Evolutionary conservation across 495 filamentous ascomycete genomes (phyloP).

Genomic region (Penicillium angulare): DNA sequence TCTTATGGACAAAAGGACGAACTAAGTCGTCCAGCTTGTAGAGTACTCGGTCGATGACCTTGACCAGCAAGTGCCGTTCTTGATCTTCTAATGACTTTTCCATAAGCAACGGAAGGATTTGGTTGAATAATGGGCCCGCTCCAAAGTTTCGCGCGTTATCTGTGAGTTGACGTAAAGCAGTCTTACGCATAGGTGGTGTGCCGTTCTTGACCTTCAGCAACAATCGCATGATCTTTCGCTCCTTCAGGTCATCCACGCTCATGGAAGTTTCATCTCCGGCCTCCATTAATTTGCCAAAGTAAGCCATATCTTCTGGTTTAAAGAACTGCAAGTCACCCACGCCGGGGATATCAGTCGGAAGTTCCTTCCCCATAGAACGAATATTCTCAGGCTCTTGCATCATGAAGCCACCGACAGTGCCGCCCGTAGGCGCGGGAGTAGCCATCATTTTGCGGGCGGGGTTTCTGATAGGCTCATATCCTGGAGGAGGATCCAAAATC

Average conservation of each 20-base stretch:
- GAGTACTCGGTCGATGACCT: conserved; percentile 97
- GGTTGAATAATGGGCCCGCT: conserved; percentile 92
- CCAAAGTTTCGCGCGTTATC: conserved; percentile 98
- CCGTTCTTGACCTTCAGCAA: conserved; percentile 99
- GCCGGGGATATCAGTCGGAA: conserved; percentile 95
- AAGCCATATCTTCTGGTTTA: conserved; percentile 98
- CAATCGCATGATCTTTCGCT: conserved; percentile 97
- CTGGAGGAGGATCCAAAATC: conserved; percentile 87
- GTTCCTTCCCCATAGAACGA: conserved; percentile 78
- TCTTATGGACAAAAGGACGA: conserved; percentile 95
- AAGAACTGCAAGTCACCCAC: conserved; percentile 98
- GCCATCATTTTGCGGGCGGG: conserved; percentile 74
- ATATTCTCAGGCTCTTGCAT: conserved; percentile 92
- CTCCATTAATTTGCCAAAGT: conserved; percentile 97
- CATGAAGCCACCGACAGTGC: conserved; percentile 82
- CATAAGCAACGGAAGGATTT: conserved; percentile 96
- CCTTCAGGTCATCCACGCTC: conserved; percentile 92
- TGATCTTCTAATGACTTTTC: conserved; percentile 98
- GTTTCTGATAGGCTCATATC: conserved; percentile 81
- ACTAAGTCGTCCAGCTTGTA: conserved; percentile 99
- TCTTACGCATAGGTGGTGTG: conserved; percentile 98
- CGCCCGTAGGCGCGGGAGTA: conserved; percentile 66
- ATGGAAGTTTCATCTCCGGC: conserved; percentile 89
- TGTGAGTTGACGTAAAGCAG: conserved; percentile 94
- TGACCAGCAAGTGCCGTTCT: conserved; percentile 96